Conservation (phyloP, 352 stramenopile species). For the Pythium apleroticum region DNA sequence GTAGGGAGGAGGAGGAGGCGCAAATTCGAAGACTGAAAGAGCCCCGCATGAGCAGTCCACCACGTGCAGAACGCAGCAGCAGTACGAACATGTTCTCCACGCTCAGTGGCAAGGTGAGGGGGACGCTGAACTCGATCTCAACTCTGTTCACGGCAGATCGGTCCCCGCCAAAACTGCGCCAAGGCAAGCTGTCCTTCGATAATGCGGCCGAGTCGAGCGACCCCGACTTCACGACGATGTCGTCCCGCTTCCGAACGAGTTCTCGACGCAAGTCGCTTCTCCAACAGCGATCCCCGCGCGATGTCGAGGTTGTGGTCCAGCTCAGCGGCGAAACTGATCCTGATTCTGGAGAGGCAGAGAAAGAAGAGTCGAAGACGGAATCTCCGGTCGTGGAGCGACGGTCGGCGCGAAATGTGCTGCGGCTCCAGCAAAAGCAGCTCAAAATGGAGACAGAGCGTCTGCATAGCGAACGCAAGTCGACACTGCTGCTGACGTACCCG, state of each 20-base stretch:
- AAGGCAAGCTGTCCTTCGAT: constrained; percentile 20
- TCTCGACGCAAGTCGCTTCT: constrained; percentile 23
- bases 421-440: constrained; percentile 16
- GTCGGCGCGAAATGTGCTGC: constrained; percentile 13
- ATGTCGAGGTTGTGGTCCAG: constrained; percentile 27
- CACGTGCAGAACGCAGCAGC: constrained; percentile 11
- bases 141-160: constrained; percentile 28
- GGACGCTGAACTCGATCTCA: constrained; percentile 31
- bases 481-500: constrained; percentile 54
- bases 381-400: constrained; percentile 7
- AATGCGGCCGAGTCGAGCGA: constrained; percentile 13
- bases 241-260: constrained; percentile 23
- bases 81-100: constrained; percentile 29
- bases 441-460: constrained; percentile 21
- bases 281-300: constrained; percentile 14
- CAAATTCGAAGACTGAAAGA: constrained; percentile 6
- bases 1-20: constrained; percentile 8
- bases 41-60: background rate
- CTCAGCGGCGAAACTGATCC: constrained; percentile 17
- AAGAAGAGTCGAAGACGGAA: background rate
- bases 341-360: background rate
- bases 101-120: constrained; percentile 30
- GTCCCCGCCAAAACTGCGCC: constrained; percentile 17
- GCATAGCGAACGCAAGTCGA: constrained; percentile 18
- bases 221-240: constrained; percentile 18